A percentile compares a stretch with the other conserved stretches of the same genome.
These are phyloP conservation scores for Leucosporidium scottii DNA, from an alignment of 768 basidiomycete genomes.

Conservation along the genomic window DNA sequence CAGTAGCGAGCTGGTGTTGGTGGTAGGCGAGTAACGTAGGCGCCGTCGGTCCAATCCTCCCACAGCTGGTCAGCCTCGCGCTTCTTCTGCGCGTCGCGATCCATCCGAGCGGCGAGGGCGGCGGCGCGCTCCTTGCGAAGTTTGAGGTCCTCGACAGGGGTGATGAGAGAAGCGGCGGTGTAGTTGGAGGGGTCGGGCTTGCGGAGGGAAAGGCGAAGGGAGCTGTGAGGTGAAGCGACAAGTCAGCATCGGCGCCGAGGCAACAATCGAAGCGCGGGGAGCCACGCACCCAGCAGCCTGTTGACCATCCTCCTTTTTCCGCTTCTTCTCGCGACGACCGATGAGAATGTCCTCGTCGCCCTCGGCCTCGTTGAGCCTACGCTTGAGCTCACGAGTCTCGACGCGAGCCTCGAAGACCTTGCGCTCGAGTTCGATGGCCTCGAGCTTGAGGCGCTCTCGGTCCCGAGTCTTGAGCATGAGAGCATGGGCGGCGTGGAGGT, in stretches of 20 bases:
- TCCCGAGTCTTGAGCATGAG: conserved; percentile 61
- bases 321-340: conserved; percentile 34
- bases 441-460: conserved; percentile 72
- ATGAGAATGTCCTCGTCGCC: conserved; percentile 44
- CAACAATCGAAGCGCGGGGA: background rate
- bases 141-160: conserved; percentile 50
- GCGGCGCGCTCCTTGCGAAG: conserved; percentile 52
- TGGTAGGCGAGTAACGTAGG: conserved; percentile 60
- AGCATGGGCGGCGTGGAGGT: conserved; percentile 64
- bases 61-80: conserved; percentile 71
- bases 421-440: conserved; percentile 53
- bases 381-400: conserved; percentile 68
- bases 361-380: conserved; percentile 50
- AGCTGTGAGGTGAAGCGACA: background rate
- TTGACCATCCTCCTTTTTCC: conserved; percentile 1
- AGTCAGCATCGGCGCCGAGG: conserved; percentile 49
- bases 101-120: conserved; percentile 57
- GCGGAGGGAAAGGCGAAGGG: conserved; percentile 62
- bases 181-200: conserved; percentile 20
- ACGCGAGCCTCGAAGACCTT: conserved; percentile 72
- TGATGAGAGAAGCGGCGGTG: conserved; percentile 20
- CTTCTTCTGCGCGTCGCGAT: conserved; percentile 55
- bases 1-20: conserved; percentile 49
- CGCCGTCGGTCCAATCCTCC: conserved; percentile 80
- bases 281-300: conserved; percentile 21